A percentile compares a stretch with the other conserved stretches of the same genome.
phyloP scores from a whole-genome alignment of 257 asterid genomes.

The Nicotiana tabacum region DNA sequence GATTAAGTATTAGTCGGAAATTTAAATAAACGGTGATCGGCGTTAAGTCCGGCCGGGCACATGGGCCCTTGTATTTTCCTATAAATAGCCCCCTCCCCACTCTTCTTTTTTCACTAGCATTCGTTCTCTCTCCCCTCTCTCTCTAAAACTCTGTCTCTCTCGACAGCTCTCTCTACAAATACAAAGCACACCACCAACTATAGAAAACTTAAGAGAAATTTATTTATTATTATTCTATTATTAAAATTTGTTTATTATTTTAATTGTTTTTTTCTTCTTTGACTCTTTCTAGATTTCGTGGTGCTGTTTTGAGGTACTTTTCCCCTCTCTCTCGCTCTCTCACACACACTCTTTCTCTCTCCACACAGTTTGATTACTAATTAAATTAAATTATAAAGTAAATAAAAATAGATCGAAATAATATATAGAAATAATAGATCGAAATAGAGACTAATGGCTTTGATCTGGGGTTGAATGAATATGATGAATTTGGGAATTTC shows the following conservation, averaged over 20 bases:
- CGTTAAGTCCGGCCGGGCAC: constrained; percentile 1
- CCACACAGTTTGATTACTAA: background rate
- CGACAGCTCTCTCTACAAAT: background rate
- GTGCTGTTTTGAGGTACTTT: constrained; percentile 12
- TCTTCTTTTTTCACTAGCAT: background rate
- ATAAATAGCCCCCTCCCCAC: background rate
- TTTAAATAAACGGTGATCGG: background rate
- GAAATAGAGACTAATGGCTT: background rate
- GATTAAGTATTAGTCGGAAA: background rate
- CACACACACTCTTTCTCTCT: background rate
- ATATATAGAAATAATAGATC: background rate
- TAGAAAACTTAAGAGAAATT: background rate
- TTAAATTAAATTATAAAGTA: background rate
- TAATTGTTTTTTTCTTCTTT: background rate
- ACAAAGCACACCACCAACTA: background rate
- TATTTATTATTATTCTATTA: background rate
- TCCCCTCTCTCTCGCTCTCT: background rate
- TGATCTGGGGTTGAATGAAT: background rate
- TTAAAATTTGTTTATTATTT: background rate
- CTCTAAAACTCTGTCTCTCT: background rate
- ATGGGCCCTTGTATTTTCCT: constrained; percentile 6
- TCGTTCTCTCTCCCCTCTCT: background rate
- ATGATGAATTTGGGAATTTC: background rate
- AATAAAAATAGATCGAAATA: background rate
- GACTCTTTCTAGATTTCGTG: constrained; percentile 8